phyloP scores from a whole-genome alignment of 2,329 filamentous ascomycete species.

The Aspergillus thermomutatus region DNA sequence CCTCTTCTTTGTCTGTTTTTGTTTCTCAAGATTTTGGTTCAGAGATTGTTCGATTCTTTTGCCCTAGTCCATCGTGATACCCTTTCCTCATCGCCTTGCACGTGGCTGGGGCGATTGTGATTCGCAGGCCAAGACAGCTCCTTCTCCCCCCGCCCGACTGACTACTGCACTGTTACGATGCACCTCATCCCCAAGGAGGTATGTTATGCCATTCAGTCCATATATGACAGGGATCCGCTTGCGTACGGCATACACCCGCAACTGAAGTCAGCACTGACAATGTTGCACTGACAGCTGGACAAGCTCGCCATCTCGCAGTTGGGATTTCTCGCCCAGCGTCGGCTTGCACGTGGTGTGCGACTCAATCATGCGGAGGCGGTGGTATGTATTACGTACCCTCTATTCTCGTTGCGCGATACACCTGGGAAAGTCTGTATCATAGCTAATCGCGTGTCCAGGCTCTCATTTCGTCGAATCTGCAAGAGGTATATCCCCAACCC shows the following conservation, averaged over 20 bases:
- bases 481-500: conserved; percentile 58
- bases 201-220: too few species aligned
- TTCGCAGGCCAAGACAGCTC: conserved; percentile 12
- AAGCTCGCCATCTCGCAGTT: conserved; percentile 92
- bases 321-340: conserved; percentile 79
- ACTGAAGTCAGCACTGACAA: not conserved
- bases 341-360: conserved; percentile 81
- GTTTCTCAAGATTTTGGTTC: not conserved
- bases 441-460: conserved; percentile 21
- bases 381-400: conserved; percentile 49
- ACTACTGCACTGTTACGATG: conserved; percentile 31
- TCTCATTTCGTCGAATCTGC: conserved; percentile 76
- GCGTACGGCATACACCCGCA: not conserved
- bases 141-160: not conserved
- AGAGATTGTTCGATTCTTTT: too few species aligned
- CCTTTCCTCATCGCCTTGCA: not conserved
- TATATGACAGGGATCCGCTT: conserved; percentile 1
- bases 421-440: too few species aligned
- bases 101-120: conserved; percentile 6
- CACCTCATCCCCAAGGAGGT: conserved; percentile 48
- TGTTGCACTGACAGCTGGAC: conserved; percentile 64
- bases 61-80: not conserved
- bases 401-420: not conserved
- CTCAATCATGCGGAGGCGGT: conserved; percentile 88
- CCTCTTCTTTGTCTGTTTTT: conserved; percentile 5